Evolutionary conservation across 2,329 filamentous ascomycete species (phyloP), one percentile per base, ranked within the genome.

Genomic region (Aspergillus ibericus): DNA sequence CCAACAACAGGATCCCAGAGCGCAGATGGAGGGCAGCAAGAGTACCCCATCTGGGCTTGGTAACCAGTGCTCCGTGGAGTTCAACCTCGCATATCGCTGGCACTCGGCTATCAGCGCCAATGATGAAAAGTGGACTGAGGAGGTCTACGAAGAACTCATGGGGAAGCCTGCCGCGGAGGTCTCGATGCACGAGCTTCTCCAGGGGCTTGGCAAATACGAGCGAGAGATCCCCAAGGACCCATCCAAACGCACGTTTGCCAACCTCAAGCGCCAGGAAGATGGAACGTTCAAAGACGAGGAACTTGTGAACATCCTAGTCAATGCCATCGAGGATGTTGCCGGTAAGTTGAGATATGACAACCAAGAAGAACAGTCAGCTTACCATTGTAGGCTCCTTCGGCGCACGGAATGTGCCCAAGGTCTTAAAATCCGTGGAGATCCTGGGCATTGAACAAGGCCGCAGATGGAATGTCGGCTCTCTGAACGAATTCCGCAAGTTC

Each of bases 61-160:
- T 52, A 96, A 95, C 68, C 87, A 89, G 63, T 90, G 93, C 5
- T 93, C 90, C 0, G 90, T 89, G 3, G 92, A 96, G 77, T 96
- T 96, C 81, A 96, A 95, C 70, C 81, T 96, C 9, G 89, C 90
- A 65, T 96, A 96, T 73, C 83, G 91, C 63, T 96, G 91, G 91
- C 91, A 96, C 77, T 91, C 90, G 3, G 87, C 88, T 65, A 90
- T 95, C 66, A 84, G 83, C 36, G 83, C 86, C 58, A 86, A 85
- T 62, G 92, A 96, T 67, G 91, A 95, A 69, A 82, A 87, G 64
- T 96, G 91, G 91, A 89, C 91, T 20, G 83, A 92, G 65, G 80
- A 88, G 12, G 82, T 90, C 60, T 92, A 90, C 69, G 73, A 77
- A 1, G 76, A 84, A 42, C 73, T 91, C 1, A 86, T 92, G 63